phyloP scores from a whole-genome alignment of 2,329 filamentous ascomycete genomes.

The Cytospora mali region DNA sequence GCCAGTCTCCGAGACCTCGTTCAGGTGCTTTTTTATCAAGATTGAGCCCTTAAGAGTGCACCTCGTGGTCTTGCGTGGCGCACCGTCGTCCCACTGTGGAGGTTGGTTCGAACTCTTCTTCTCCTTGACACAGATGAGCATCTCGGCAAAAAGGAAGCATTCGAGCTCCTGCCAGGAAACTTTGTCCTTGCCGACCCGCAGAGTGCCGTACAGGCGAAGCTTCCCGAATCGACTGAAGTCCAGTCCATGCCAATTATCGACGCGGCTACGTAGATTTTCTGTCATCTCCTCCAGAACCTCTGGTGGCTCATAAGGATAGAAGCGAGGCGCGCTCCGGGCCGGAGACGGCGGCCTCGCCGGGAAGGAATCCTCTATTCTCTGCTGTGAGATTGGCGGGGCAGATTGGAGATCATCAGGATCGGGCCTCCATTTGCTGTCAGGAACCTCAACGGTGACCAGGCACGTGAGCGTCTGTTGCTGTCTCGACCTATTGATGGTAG shows the following conservation, averaged over 20 bases:
- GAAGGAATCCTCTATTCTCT: conserved; percentile 56
- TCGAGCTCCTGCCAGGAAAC: conserved; percentile 97
- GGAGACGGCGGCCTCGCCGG: conserved; percentile 61
- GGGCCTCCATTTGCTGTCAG: conserved; percentile 87
- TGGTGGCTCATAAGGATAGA: conserved; percentile 73
- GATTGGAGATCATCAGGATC: conserved; percentile 77
- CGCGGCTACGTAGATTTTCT: conserved; percentile 79
- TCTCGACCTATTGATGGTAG: conserved; percentile 86
- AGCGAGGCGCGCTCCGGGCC: conserved; percentile 57
- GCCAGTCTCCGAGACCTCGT: conserved; percentile 76
- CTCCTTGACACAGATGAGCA: conserved; percentile 99
- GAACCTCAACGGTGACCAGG: conserved; percentile 89
- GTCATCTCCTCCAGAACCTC: conserved; percentile 83
- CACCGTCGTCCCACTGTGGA: conserved; percentile 66
- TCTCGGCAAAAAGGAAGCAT: conserved; percentile 95
- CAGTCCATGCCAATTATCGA: conserved; percentile 97
- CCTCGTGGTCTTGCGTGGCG: conserved; percentile 66
- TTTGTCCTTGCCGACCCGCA: conserved; percentile 94
- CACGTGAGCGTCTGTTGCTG: conserved; percentile 96
- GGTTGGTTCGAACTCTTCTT: conserved; percentile 67
- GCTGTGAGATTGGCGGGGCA: conserved; percentile 47
- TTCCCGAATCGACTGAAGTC: conserved; percentile 94
- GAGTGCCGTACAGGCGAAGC: conserved; percentile 82
- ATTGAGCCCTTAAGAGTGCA: conserved; percentile 97
- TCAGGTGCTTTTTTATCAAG: conserved; percentile 95